Conservation (phyloP, 768 basidiomycete genomes). For the Kwoniella sp. region DNA sequence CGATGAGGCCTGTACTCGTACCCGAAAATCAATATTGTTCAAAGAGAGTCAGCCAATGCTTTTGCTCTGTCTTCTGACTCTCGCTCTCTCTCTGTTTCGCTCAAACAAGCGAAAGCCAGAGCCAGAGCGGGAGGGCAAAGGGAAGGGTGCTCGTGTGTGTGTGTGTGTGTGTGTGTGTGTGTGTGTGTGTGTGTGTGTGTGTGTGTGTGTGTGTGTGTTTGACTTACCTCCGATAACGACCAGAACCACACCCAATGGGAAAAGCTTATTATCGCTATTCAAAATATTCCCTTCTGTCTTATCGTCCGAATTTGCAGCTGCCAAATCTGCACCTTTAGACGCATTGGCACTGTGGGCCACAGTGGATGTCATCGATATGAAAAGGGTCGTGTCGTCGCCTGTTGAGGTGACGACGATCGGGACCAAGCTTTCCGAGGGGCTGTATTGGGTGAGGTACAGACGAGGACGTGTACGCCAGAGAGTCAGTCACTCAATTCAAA, state of each 20-base stretch:
- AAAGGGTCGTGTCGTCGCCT: background rate
- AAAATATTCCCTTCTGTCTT: conserved; percentile 18
- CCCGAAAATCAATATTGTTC: too few species aligned
- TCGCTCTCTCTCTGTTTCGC: too few species aligned
- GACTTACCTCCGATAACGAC: conserved; percentile 26
- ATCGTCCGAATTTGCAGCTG: background rate
- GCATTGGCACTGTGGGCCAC: background rate
- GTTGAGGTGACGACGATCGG: background rate
- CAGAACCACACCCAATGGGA: conserved; percentile 29
- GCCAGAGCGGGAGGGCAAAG: too few species aligned
- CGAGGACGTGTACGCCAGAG: too few species aligned
- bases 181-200: too few species aligned
- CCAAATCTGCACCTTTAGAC: background rate
- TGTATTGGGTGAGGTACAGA: background rate
- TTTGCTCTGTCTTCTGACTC: too few species aligned
- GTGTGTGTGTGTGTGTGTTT: too few species aligned
- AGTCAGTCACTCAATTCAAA: too few species aligned
- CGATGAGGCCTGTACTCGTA: conserved; percentile 1
- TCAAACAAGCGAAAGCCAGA: too few species aligned
- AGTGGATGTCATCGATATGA: background rate
- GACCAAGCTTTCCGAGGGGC: background rate
- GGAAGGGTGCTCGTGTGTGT: too few species aligned
- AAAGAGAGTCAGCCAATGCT: too few species aligned
- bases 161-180: too few species aligned
- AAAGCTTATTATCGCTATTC: conserved; percentile 30